Percentiles rank a stretch among this genome's conserved stretches.
These are phyloP conservation scores for Gymnopilus junonius DNA, from an alignment of 768 basidiomycete genomes.

Conservation along the genomic window DNA sequence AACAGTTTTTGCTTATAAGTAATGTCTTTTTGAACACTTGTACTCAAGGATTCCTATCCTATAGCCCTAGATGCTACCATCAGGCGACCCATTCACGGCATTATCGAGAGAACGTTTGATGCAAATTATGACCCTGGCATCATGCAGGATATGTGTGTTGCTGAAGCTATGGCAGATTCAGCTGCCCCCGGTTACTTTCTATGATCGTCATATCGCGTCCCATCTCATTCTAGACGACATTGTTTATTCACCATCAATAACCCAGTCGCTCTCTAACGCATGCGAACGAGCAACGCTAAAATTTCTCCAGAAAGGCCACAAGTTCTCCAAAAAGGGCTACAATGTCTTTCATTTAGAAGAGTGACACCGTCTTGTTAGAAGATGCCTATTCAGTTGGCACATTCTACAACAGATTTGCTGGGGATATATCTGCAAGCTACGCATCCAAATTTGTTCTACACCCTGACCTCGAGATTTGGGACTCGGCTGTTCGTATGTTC, in stretches of 20 bases:
- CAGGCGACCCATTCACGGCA: neutral
- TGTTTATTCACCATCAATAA: neutral
- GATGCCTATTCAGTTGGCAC: neutral
- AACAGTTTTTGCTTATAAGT: too few relatives aligned
- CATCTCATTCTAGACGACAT: constrained; percentile 1
- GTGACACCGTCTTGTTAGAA: neutral
- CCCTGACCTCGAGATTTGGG: neutral
- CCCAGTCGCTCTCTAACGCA: neutral
- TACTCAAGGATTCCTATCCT: too few relatives aligned
- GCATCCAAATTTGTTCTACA: neutral
- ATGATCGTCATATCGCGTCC: constrained; percentile 7
- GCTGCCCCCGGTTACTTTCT: neutral
- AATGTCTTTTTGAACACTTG: too few relatives aligned
- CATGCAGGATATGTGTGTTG: neutral
- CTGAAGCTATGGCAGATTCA: neutral
- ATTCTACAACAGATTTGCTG: neutral
- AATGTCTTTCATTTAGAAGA: neutral
- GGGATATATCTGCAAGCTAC: neutral
- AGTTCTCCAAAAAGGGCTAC: neutral
- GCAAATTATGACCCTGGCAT: neutral
- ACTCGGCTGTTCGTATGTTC: neutral
- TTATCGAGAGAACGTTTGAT: neutral
- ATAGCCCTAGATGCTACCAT: neutral
- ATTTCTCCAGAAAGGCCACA: neutral
- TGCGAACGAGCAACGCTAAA: neutral